Evolutionary conservation across 495 filamentous ascomycete genomes (phyloP).

Genomic region (Podospora conica): DNA sequence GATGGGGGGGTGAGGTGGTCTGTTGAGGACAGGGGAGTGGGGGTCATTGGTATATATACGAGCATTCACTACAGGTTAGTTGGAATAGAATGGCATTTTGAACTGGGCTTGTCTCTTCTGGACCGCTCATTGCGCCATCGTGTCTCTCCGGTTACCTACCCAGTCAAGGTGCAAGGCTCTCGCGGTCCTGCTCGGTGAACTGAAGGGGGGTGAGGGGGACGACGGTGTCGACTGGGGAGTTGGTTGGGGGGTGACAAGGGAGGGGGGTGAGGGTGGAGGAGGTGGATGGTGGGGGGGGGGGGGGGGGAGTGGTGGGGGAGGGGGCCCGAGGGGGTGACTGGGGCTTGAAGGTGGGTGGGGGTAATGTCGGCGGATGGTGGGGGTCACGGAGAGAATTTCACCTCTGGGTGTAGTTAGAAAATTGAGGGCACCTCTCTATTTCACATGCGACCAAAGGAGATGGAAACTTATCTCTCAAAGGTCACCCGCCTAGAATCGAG

Average conservation of each 20-base stretch:
- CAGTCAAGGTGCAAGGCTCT: too few species aligned
- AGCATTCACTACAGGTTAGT: neutral
- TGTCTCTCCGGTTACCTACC: too few species aligned
- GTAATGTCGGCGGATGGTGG: too few species aligned
- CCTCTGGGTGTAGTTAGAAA: too few species aligned
- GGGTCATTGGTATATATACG: neutral
- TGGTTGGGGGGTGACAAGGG: neutral
- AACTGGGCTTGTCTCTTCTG: neutral
- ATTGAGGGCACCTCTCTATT: neutral
- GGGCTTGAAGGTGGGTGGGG: too few species aligned
- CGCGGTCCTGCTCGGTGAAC: neutral
- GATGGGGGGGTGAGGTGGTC: neutral
- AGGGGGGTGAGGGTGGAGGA: neutral
- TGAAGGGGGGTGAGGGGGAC: neutral
- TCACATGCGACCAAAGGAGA: neutral
- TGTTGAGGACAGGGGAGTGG: too few species aligned
- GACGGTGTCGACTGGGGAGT: neutral
- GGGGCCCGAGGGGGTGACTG: too few species aligned
- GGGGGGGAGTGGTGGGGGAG: neutral
- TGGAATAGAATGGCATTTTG: neutral
- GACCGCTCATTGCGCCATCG: neutral
- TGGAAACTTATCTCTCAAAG: neutral
- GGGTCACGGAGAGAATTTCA: too few species aligned
- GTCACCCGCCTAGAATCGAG: neutral
- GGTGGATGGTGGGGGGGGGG: neutral